Conservation (phyloP, 164 flowering plant species). For the Macadamia tetraphylla region DNA sequence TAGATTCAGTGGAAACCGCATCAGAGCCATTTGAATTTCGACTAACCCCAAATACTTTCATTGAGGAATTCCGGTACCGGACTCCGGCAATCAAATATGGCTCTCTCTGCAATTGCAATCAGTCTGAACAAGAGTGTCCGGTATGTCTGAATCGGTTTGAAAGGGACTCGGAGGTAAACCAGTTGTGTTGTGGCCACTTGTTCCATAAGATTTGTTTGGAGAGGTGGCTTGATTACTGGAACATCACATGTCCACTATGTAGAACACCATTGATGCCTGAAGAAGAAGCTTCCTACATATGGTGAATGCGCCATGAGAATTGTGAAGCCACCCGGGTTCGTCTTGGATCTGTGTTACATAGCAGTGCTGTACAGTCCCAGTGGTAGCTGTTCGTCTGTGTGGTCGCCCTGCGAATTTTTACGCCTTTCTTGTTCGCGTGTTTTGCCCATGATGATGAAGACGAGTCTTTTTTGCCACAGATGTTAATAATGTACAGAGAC, state of each 20-base stretch:
- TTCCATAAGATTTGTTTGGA: slow-evolving; percentile 63
- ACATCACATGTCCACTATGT: slow-evolving; percentile 68
- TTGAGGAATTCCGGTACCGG: slow-evolving; percentile 43
- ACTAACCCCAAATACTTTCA: slow-evolving; percentile 13
- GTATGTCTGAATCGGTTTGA: slow-evolving; percentile 57
- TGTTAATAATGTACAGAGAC: no score
- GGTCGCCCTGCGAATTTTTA: no score
- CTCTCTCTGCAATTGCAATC: slow-evolving; percentile 14
- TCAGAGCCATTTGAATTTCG: not conserved
- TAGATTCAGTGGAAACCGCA: not conserved
- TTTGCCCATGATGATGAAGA: no score
- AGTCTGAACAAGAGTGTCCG: slow-evolving; percentile 43
- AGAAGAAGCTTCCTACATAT: slow-evolving; percentile 14
- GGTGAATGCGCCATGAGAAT: not conserved
- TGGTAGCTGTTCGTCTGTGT: no score
- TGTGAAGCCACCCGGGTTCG: no score
- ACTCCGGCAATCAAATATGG: slow-evolving; percentile 38
- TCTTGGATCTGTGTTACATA: no score
- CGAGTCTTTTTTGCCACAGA: no score
- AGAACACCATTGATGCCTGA: slow-evolving; percentile 48
- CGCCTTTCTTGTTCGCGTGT: no score
- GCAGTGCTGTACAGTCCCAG: no score
- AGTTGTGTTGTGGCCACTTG: slow-evolving; percentile 56
- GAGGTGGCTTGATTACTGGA: slow-evolving; percentile 67
- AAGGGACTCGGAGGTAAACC: slow-evolving; percentile 51